Conservation (phyloP, 306 rosid species). For the Malus fusca region DNA sequence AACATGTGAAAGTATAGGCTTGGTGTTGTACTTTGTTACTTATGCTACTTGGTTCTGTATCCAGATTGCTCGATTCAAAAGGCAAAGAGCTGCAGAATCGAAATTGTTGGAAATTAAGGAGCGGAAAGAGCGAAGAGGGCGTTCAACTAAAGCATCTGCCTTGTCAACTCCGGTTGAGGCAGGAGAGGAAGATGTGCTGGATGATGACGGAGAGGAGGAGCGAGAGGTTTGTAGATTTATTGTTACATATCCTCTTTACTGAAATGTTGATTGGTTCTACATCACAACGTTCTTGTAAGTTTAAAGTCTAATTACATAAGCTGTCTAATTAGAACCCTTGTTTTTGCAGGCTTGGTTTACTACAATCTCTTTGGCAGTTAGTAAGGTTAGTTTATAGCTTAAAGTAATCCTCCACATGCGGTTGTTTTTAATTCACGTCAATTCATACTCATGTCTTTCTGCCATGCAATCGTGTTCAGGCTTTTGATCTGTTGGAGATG, state of each 20-base stretch:
- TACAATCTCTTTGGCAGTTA: constrained; percentile 69
- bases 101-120: constrained; percentile 88
- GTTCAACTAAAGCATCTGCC: constrained; percentile 86
- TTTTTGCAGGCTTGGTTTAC: constrained; percentile 78
- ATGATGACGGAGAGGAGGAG: constrained; percentile 95
- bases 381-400: constrained; percentile 56
- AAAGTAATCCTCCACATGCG: neutral
- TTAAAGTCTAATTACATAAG: neutral
- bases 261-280: neutral
- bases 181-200: constrained; percentile 83
- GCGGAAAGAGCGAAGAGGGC: constrained; percentile 85
- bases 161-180: constrained; percentile 86
- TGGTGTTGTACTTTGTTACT: constrained; percentile 4
- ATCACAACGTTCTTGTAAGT: neutral
- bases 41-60: constrained; percentile 13
- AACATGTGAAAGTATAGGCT: neutral
- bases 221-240: constrained; percentile 58
- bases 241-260: neutral
- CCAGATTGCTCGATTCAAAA: constrained; percentile 86
- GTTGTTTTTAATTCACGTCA: neutral
- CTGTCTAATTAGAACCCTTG: neutral
- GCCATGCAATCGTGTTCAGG: constrained; percentile 34
- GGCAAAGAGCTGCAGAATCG: constrained; percentile 80
- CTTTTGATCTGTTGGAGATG: constrained; percentile 78
- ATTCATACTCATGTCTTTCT: constrained; percentile 15